Base-by-base conservation (phyloP, 139 green algal species). In the Yamagishiella unicocca region DNA sequence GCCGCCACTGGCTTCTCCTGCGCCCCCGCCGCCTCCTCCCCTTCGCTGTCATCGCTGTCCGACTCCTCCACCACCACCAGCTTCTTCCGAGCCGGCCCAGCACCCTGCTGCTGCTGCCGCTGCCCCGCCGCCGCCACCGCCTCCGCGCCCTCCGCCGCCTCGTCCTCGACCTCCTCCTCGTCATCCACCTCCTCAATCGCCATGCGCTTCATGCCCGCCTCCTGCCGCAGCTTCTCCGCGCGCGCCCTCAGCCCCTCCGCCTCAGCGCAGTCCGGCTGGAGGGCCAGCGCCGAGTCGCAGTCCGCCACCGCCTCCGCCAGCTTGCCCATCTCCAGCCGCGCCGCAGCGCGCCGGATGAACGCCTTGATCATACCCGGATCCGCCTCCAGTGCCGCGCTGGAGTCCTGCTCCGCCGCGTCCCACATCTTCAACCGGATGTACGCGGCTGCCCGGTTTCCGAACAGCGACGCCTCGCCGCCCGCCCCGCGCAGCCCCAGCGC, bases 361-460 rank as follows among this genome's bases (percentile, higher is more conserved):
- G 81, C 81, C 89, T 92, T 92, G 25, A 89, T 3, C n/a, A 53
- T 21, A 2, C 4, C 35, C 0, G 79, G 79, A 40, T 92, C 84
- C 42, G 68, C 25, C 71, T 68, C 46, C 37, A 92, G 80, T 1
- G 89, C 89, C 24, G 61, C 66, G 14, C 42, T 61, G 35, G 72
- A 80, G 81, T 92, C 89, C 58, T 37, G 7, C 80, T 88, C 89
- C 31, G 89, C 89, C 46, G 45, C 73, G 43, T 85, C 85, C 89
- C 89, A 92, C 88, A 90, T 61, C 79, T 77, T 67, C 45, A 92
- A 80, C 82, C 89, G 89, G 53, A 93, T 67, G 86, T 93, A 93
- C 7, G 90, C 90, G 0, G 86, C 86, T 12, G 90, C 90, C 42
- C 90, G 90, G 86, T 93, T 93, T 50, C 22, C 76, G 42, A 89